These are phyloP conservation scores for Lachnellula arida DNA, from an alignment of 2,329 filamentous ascomycete species.

Conservation along the genomic window DNA sequence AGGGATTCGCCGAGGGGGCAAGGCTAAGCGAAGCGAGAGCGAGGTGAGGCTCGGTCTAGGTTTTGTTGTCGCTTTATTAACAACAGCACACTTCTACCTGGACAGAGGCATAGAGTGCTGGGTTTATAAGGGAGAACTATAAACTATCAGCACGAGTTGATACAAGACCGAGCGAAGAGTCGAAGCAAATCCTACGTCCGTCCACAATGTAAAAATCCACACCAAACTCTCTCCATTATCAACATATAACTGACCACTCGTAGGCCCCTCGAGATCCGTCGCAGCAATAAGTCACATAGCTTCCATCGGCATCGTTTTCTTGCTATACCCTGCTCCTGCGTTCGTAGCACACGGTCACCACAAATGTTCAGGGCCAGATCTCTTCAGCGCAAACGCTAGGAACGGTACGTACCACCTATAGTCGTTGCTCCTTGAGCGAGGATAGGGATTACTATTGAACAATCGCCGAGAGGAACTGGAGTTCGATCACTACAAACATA, in stretches of 20 bases:
- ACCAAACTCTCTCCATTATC: constrained; percentile 68
- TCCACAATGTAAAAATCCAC: constrained; percentile 50
- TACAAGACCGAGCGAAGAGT: not conserved
- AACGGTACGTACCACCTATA: constrained; percentile 65
- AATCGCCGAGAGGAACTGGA: constrained; percentile 68
- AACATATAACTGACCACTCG: constrained; percentile 61
- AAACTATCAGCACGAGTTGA: not conserved
- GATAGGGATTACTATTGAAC: constrained; percentile 63
- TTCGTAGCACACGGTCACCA: constrained; percentile 62
- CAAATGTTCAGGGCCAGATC: constrained; percentile 64
- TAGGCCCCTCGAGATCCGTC: constrained; percentile 49
- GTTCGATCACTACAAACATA: constrained; percentile 59
- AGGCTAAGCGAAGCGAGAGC: too few species aligned
- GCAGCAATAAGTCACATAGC: constrained; percentile 65
- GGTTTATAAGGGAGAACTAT: constrained; percentile 40
- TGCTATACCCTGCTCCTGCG: constrained; percentile 64
- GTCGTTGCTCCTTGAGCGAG: constrained; percentile 56
- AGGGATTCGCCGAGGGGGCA: too few species aligned
- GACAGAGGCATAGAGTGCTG: constrained; percentile 43
- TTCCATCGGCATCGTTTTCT: constrained; percentile 58
- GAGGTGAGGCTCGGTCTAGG: too few species aligned
- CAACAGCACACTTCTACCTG: constrained; percentile 27
- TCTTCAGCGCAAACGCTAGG: constrained; percentile 57
- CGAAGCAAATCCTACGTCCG: constrained; percentile 33
- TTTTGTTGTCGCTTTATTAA: too few species aligned